phyloP scores from a whole-genome alignment of 2,329 filamentous ascomycete genomes.

The Madurella mycetomatis region DNA sequence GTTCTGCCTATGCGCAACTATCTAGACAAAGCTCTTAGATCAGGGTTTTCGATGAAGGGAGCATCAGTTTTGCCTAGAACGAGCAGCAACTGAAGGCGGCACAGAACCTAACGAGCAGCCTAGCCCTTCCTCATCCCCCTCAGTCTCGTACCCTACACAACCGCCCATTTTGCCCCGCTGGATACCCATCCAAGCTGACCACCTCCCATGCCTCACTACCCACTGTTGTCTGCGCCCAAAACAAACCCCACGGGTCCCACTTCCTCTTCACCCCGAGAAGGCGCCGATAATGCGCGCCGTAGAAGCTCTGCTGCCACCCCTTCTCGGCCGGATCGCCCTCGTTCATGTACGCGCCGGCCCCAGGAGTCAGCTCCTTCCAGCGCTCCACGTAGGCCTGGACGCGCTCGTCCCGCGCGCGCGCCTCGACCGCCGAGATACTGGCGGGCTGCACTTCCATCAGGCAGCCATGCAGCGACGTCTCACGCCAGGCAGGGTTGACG shows the following conservation, averaged over 20 bases:
- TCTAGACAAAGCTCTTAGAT: too few species aligned
- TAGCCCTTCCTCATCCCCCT: background rate
- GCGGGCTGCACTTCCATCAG: constrained; percentile 18
- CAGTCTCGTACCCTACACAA: constrained; percentile 15
- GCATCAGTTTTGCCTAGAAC: too few species aligned
- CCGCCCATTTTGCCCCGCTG: constrained; percentile 22
- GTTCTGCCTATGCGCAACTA: too few species aligned
- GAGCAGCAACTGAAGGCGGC: too few species aligned
- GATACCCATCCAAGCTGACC: constrained; percentile 19
- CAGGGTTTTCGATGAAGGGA: too few species aligned
- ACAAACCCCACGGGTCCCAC: constrained; percentile 37
- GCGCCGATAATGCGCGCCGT: constrained; percentile 25
- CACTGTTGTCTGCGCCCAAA: constrained; percentile 23
- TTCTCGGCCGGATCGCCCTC: constrained; percentile 22
- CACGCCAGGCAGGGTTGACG: constrained; percentile 28
- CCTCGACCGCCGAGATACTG: constrained; percentile 16
- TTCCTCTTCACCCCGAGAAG: constrained; percentile 36
- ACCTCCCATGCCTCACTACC: constrained; percentile 24
- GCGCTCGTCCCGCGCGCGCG: constrained; percentile 10
- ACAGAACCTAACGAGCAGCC: background rate
- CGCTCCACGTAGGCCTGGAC: constrained; percentile 11
- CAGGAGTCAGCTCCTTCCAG: constrained; percentile 19
- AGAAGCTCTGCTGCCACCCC: constrained; percentile 22
- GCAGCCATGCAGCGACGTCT: constrained; percentile 18
- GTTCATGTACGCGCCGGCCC: constrained; percentile 21